A percentile compares a stretch with the other conserved stretches of the same genome.
phyloP scores from a whole-genome alignment of 148 eudicot species.

The Rhododendron mucronatum region DNA sequence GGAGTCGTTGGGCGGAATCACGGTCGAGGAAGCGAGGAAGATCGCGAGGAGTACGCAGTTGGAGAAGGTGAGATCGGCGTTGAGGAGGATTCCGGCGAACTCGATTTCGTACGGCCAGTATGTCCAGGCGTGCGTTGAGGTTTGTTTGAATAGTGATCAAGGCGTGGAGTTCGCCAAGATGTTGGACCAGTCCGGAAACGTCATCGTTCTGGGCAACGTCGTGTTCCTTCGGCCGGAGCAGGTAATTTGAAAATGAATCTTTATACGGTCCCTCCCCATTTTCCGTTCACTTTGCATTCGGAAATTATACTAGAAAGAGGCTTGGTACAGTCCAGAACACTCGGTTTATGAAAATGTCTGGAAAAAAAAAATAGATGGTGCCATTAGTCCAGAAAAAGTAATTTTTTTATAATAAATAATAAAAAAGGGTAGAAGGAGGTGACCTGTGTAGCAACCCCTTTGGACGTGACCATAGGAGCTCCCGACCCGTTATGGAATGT shows the following conservation, averaged over 20 bases:
- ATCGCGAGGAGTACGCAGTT: constrained; percentile 29
- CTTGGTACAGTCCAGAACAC: no score
- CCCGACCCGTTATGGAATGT: no score
- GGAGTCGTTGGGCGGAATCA: constrained; percentile 11
- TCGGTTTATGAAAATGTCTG: no score
- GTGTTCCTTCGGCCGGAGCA: constrained; percentile 63
- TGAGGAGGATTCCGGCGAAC: constrained; percentile 27
- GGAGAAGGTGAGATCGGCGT: constrained; percentile 38
- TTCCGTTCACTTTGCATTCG: no score
- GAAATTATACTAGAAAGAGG: no score
- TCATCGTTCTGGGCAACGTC: constrained; percentile 49
- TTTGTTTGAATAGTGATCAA: constrained; percentile 22
- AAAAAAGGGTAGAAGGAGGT: no score
- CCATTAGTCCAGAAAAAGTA: no score
- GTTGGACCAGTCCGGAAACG: constrained; percentile 55
- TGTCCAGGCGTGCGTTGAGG: constrained; percentile 31
- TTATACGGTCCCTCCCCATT: no score
- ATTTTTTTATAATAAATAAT: no score
- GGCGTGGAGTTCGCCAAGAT: constrained; percentile 54
- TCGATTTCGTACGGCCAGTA: constrained; percentile 26
- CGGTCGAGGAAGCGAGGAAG: constrained; percentile 41
- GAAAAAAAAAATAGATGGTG: no score
- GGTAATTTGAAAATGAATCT: constrained; percentile 25
- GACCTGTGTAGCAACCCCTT: no score
- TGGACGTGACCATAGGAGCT: no score